A percentile compares a stretch with the other conserved stretches of the same genome.
Conservation (phyloP, 139 green algal species). For the Closterium sp. region DNA sequence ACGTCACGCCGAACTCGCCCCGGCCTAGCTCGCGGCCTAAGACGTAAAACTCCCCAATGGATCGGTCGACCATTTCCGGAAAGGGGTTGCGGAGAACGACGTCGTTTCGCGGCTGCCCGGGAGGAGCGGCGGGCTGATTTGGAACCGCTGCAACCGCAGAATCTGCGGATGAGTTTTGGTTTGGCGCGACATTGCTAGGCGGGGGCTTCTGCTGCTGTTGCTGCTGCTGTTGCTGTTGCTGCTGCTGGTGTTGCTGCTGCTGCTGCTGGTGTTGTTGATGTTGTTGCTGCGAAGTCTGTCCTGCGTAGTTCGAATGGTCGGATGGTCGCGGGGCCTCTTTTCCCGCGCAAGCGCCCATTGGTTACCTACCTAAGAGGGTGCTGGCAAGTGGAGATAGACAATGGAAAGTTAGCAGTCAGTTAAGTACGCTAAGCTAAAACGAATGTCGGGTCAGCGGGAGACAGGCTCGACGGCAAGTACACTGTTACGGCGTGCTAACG, state of each 20-base stretch:
- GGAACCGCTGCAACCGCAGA: background rate
- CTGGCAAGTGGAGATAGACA: background rate
- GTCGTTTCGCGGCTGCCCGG: background rate
- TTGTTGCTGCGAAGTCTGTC: background rate
- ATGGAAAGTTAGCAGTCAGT: background rate
- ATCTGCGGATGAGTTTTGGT: background rate
- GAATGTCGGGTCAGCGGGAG: background rate
- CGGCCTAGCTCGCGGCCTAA: conserved; percentile 35
- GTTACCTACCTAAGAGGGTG: background rate
- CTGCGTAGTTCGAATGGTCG: background rate
- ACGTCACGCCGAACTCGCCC: conserved; percentile 47
- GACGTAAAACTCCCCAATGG: conserved; percentile 15
- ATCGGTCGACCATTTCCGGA: background rate
- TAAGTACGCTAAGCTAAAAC: background rate
- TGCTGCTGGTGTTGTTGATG: background rate
- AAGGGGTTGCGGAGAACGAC: background rate
- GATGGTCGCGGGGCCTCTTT: background rate
- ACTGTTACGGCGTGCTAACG: no score
- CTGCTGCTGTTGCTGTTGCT: background rate
- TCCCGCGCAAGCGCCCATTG: background rate
- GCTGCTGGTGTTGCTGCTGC: background rate
- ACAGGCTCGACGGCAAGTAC: background rate
- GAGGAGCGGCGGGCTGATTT: background rate
- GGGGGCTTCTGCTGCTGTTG: background rate
- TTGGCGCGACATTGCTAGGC: background rate